A percentile compares a stretch with the other conserved stretches of the same genome.
phyloP scores from a whole-genome alignment of 371 early-diverging fungal species.

The Batrachochytrium dendrobatidis region DNA sequence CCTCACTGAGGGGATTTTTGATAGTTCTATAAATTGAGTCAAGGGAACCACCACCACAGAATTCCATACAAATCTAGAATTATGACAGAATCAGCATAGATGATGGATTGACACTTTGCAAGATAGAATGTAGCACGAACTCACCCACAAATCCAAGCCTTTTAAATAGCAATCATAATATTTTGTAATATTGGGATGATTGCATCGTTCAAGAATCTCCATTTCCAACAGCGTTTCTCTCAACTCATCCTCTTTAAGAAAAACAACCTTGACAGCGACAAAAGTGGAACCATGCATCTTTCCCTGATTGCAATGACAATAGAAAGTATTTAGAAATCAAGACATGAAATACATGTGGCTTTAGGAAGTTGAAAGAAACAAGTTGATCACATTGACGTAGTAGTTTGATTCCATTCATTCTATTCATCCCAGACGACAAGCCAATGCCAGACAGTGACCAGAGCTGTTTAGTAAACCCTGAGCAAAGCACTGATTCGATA shows the following conservation, averaged over 20 bases:
- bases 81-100: neutral
- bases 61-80: constrained; percentile 53
- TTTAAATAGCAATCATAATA: constrained; percentile 47
- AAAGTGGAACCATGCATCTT: constrained; percentile 43
- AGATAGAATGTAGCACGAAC: no score
- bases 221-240: constrained; percentile 53
- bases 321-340: neutral
- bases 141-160: constrained; percentile 50
- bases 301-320: constrained; percentile 19
- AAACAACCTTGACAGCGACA: constrained; percentile 51
- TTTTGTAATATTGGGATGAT: constrained; percentile 42
- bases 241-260: constrained; percentile 52
- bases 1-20: constrained; percentile 51
- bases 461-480: no score
- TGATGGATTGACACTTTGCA: neutral
- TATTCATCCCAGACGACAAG: constrained; percentile 2
- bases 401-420: no score
- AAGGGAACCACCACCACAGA: constrained; percentile 51
- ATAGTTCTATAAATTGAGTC: constrained; percentile 49
- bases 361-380: no score
- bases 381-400: no score
- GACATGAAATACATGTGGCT: neutral
- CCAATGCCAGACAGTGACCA: no score
- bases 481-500: no score
- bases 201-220: constrained; percentile 45